A percentile compares a stretch with the other conserved stretches of the same genome.
Conservation (phyloP, 2,329 filamentous ascomycete genomes). For the Ceratocystis colombiana region DNA sequence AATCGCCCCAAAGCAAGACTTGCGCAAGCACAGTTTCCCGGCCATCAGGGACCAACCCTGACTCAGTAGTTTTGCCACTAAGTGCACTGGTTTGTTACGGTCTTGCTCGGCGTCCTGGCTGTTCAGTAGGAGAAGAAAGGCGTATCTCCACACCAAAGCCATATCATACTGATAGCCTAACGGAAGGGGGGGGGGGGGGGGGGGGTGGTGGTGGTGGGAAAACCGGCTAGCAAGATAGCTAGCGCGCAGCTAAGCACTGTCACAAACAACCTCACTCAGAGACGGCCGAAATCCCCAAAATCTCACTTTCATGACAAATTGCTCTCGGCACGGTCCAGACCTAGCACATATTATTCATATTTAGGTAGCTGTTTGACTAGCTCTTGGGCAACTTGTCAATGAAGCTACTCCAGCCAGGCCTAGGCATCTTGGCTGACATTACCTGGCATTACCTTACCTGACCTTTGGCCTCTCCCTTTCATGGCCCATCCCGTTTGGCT, state of each 20-base stretch:
- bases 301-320: too few relatives aligned
- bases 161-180: background rate
- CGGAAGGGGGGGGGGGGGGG: background rate
- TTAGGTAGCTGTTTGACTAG: too few relatives aligned
- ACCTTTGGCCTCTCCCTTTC: background rate
- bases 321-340: too few relatives aligned
- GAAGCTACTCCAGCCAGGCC: too few relatives aligned
- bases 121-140: background rate
- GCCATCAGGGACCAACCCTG: constrained; percentile 5
- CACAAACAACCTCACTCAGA: too few relatives aligned
- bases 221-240: background rate
- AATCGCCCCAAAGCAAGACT: background rate
- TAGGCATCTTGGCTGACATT: too few relatives aligned
- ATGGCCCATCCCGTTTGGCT: background rate
- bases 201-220: background rate
- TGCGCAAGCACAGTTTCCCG: background rate
- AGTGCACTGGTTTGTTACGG: background rate
- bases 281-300: too few relatives aligned
- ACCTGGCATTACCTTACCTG: background rate
- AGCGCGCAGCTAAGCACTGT: too few relatives aligned
- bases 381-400: too few relatives aligned
- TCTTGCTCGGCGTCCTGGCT: background rate
- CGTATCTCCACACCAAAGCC: background rate
- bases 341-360: too few relatives aligned
- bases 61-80: background rate